These are phyloP conservation scores for Cicer yamashitae DNA, from an alignment of 306 rosid genomes.

Conservation along the genomic window DNA sequence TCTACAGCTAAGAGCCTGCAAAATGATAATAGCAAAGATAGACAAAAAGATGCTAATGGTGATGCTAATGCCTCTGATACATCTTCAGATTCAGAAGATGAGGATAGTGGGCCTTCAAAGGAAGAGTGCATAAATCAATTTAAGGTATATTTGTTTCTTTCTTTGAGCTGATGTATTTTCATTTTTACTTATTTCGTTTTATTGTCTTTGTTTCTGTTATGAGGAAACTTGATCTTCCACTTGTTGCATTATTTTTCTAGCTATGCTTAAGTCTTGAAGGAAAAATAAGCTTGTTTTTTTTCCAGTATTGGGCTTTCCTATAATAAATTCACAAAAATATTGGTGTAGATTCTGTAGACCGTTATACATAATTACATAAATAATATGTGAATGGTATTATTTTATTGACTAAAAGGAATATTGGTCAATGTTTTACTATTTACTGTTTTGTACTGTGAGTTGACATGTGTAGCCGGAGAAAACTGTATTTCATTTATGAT, in stretches of 20 bases:
- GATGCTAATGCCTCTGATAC: conserved; percentile 77
- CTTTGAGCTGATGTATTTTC: conserved; percentile 35
- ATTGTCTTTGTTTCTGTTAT: conserved; percentile 17
- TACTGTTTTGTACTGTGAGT: too few relatives aligned
- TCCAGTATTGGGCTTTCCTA: too few relatives aligned
- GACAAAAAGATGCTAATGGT: conserved; percentile 77
- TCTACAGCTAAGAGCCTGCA: conserved; percentile 65
- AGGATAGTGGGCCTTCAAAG: conserved; percentile 82
- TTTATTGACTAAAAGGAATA: too few relatives aligned
- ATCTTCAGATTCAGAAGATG: conserved; percentile 95
- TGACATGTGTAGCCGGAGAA: too few relatives aligned
- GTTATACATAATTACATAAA: too few relatives aligned
- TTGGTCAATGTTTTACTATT: too few relatives aligned
- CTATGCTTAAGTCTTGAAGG: neutral
- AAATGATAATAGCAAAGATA: conserved; percentile 75
- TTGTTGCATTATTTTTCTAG: conserved; percentile 25
- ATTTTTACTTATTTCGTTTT: neutral
- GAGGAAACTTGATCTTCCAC: conserved; percentile 27
- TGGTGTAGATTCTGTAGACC: too few relatives aligned
- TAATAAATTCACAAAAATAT: too few relatives aligned
- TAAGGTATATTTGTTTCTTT: conserved; percentile 63
- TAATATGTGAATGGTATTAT: too few relatives aligned
- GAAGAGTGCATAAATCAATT: conserved; percentile 88
- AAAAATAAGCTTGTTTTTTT: too few relatives aligned
- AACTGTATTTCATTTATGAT: too few relatives aligned